A percentile compares a stretch with the other conserved stretches of the same genome.
Conservation (phyloP, 1,284 basidiomycete species). For the Singerocomus inundabilis region DNA sequence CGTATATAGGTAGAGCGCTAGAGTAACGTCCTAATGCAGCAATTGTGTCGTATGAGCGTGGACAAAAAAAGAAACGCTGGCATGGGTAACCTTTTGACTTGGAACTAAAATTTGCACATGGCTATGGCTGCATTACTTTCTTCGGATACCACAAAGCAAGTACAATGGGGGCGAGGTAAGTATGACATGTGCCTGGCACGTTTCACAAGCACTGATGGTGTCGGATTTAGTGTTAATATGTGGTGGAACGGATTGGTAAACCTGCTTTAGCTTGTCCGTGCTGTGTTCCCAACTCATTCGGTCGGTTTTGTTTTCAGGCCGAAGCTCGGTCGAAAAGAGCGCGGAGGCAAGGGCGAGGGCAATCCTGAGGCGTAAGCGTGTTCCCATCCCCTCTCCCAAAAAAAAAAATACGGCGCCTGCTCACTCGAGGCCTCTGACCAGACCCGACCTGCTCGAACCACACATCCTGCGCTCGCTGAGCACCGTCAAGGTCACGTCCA, state of each 20-base stretch:
- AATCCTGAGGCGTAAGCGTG: slow-evolving; percentile 41
- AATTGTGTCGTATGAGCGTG: slow-evolving; percentile 19
- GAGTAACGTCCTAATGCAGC: slow-evolving; percentile 32
- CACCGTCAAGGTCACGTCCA: slow-evolving; percentile 71
- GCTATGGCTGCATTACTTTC: slow-evolving; percentile 30
- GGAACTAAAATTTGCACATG: slow-evolving; percentile 27
- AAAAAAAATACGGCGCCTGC: background rate
- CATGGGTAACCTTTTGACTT: slow-evolving; percentile 10
- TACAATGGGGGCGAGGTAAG: slow-evolving; percentile 37
- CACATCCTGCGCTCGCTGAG: slow-evolving; percentile 85
- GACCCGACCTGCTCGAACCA: slow-evolving; percentile 80
- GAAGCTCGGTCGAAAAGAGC: slow-evolving; percentile 64
- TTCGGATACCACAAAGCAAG: slow-evolving; percentile 24
- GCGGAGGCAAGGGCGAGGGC: slow-evolving; percentile 45
- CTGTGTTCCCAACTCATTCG: slow-evolving; percentile 19
- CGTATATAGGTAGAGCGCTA: slow-evolving; percentile 32
- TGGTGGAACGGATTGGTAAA: slow-evolving; percentile 81
- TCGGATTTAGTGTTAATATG: slow-evolving; percentile 67
- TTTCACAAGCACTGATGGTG: slow-evolving; percentile 15
- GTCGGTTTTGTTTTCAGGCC: slow-evolving; percentile 44
- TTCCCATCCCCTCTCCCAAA: background rate
- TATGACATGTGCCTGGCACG: slow-evolving; percentile 10
- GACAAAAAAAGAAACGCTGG: slow-evolving; percentile 19
- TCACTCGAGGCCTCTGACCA: slow-evolving; percentile 7
- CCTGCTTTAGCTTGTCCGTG: background rate